These are phyloP conservation scores for Zalerion maritima DNA, from an alignment of 495 filamentous ascomycete species.

Conservation along the genomic window DNA sequence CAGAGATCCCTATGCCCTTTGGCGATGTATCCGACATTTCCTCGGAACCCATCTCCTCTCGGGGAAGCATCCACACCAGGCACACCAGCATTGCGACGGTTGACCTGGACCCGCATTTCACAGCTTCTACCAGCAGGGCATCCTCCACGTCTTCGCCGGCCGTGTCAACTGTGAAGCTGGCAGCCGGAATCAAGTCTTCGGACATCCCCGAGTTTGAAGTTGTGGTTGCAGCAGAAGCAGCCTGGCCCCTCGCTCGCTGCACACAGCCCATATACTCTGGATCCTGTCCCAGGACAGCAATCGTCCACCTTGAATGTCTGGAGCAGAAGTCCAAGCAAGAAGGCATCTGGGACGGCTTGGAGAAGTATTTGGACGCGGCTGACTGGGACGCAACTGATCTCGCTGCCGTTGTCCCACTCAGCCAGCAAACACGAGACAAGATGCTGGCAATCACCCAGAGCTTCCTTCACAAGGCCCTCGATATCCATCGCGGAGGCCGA, in stretches of 20 bases:
- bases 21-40: slow-evolving; percentile 19
- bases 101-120: slow-evolving; percentile 19
- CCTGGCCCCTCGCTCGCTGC: slow-evolving; percentile 44
- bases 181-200: slow-evolving; percentile 13
- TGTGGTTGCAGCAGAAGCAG: slow-evolving; percentile 36
- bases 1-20: slow-evolving; percentile 20
- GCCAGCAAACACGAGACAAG: slow-evolving; percentile 40
- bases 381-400: slow-evolving; percentile 25
- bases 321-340: slow-evolving; percentile 43
- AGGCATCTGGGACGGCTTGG: slow-evolving; percentile 27
- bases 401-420: slow-evolving; percentile 31
- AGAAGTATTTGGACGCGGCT: slow-evolving; percentile 21
- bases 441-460: slow-evolving; percentile 47
- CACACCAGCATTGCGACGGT: slow-evolving; percentile 26
- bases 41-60: slow-evolving; percentile 25
- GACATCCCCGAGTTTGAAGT: slow-evolving; percentile 34
- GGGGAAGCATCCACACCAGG: slow-evolving; percentile 29
- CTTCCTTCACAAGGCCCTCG: slow-evolving; percentile 48
- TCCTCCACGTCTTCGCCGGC: too few relatives aligned
- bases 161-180: too few relatives aligned
- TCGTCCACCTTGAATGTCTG: slow-evolving; percentile 41
- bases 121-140: too few relatives aligned
- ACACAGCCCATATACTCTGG: slow-evolving; percentile 34
- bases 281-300: slow-evolving; percentile 40
- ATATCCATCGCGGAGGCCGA: slow-evolving; percentile 35